Evolutionary conservation across 768 basidiomycete genomes (phyloP).

Genomic region (Russula emetica): DNA sequence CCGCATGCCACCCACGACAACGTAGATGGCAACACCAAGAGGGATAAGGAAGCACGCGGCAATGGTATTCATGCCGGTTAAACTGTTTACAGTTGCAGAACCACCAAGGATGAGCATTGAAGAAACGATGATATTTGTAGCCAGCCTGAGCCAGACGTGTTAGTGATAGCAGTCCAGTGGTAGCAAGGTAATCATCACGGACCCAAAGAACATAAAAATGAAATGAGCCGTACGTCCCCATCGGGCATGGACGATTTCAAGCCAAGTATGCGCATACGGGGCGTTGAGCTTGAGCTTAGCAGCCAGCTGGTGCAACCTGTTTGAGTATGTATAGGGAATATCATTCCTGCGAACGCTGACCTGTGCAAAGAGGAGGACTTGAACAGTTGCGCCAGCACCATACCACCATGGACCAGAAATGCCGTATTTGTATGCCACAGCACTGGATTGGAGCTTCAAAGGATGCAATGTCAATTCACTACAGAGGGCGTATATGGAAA

Average conservation of each 20-base stretch:
- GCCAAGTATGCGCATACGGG: conserved; percentile 82
- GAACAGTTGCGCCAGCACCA: conserved; percentile 83
- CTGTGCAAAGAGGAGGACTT: conserved; percentile 87
- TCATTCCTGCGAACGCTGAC: conserved; percentile 33
- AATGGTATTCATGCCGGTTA: conserved; percentile 88
- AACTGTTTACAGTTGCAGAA: conserved; percentile 78
- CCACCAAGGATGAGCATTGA: conserved; percentile 78
- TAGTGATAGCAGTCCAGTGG: not conserved
- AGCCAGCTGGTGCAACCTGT: conserved; percentile 50
- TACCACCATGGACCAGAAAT: conserved; percentile 91
- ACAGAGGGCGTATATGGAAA: not conserved
- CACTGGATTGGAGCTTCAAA: conserved; percentile 66
- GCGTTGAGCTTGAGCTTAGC: conserved; percentile 92
- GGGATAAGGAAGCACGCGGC: conserved; percentile 92
- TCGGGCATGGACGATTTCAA: conserved; percentile 75
- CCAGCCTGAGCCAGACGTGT: conserved; percentile 46
- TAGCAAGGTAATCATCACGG: conserved; percentile 19
- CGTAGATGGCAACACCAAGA: conserved; percentile 82
- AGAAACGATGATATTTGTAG: conserved; percentile 90
- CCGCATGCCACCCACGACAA: conserved; percentile 82
- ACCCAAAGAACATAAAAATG: conserved; percentile 88
- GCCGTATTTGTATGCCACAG: conserved; percentile 81
- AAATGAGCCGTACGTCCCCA: conserved; percentile 81
- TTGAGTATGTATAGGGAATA: not conserved
- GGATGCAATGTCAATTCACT: conserved; percentile 14